Percentiles rank a stretch among this genome's conserved stretches.
Conservation (phyloP, 129 eudicot genomes). For the Lactuca sativa region DNA sequence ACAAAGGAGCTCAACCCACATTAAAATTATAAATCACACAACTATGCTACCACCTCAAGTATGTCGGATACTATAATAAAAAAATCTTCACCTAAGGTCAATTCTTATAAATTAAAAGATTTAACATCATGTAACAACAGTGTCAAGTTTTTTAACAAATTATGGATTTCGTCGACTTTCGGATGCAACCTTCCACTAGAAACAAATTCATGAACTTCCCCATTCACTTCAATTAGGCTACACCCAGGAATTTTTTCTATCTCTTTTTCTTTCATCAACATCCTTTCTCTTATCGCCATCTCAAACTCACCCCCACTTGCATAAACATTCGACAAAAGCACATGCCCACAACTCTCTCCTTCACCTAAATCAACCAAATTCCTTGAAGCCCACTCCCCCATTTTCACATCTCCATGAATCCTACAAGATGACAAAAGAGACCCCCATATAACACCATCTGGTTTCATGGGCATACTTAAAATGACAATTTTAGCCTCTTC, state of each 20-base stretch:
- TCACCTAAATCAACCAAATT: conserved; percentile 44
- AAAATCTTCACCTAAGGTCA: neutral
- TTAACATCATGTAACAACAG: conserved; percentile 19
- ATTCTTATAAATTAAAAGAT: neutral
- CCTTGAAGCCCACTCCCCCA: conserved; percentile 51
- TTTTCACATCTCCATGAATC: conserved; percentile 43
- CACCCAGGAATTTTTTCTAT: conserved; percentile 57
- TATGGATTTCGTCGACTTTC: conserved; percentile 26
- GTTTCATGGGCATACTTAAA: conserved; percentile 58
- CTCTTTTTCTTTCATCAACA: conserved; percentile 47
- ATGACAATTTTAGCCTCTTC: conserved; percentile 54
- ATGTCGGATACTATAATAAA: too few relatives aligned
- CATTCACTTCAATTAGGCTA: conserved; percentile 63
- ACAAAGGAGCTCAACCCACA: too few relatives aligned
- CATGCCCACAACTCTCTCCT: conserved; percentile 44
- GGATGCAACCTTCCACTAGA: conserved; percentile 55
- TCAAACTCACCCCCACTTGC: conserved; percentile 52
- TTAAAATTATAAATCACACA: too few relatives aligned
- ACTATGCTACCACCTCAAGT: too few relatives aligned
- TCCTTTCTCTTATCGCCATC: conserved; percentile 54
- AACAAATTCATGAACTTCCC: conserved; percentile 68
- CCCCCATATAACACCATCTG: conserved; percentile 73
- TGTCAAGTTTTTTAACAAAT: conserved; percentile 22
- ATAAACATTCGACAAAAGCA: conserved; percentile 64
- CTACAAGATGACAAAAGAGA: conserved; percentile 55